A percentile compares a stretch with the other conserved stretches of the same genome.
These are phyloP conservation scores for Teunomyces panamensis DNA, from an alignment of 805 yeast species.

Conservation along the genomic window DNA sequence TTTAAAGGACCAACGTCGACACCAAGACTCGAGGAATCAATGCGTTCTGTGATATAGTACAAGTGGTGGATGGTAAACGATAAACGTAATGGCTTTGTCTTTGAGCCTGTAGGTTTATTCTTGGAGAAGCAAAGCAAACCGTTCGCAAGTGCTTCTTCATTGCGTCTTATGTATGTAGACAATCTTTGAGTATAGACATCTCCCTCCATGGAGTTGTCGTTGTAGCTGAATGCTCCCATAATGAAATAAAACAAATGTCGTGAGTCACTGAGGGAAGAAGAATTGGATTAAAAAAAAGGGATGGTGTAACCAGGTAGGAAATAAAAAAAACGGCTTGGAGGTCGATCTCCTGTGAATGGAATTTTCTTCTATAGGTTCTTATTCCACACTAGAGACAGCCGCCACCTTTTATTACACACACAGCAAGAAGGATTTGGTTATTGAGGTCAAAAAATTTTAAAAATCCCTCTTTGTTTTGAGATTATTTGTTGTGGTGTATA, in stretches of 20 bases:
- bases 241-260: not conserved
- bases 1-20: conserved; percentile 62
- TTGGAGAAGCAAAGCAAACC: conserved; percentile 55
- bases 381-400: conserved; percentile 3
- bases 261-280: no score
- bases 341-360: conserved; percentile 1
- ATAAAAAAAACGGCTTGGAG: not conserved
- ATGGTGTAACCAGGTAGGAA: not conserved
- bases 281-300: not conserved
- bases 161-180: conserved; percentile 51
- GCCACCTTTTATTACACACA: conserved; percentile 1
- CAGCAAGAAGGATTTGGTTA: not conserved
- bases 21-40: conserved; percentile 46
- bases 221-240: conserved; percentile 24
- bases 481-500: not conserved
- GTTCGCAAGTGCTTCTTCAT: conserved; percentile 58
- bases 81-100: conserved; percentile 52
- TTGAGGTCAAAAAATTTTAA: not conserved
- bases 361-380: not conserved
- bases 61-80: conserved; percentile 62
- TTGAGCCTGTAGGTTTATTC: conserved; percentile 17
- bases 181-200: conserved; percentile 55
- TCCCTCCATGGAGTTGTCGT: conserved; percentile 47
- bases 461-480: conserved; percentile 1
- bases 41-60: conserved; percentile 57